Evolutionary conservation across 2,329 filamentous ascomycete genomes (phyloP).

Genomic region (Claviceps citrina): DNA sequence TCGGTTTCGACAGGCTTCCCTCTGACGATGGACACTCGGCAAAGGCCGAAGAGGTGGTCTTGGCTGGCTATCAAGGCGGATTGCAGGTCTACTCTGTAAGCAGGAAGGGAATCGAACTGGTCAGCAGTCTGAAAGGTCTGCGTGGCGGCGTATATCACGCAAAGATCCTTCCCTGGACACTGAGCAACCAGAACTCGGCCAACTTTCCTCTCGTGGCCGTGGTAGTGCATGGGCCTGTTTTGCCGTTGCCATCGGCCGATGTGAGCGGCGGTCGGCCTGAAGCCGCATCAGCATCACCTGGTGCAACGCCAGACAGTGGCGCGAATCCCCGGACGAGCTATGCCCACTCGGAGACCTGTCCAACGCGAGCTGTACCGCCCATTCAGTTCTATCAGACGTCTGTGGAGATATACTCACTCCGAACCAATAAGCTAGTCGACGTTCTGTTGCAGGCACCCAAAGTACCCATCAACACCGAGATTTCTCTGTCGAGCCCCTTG

Average conservation of each 20-base stretch:
- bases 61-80: slow-evolving; percentile 68
- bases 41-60: slow-evolving; percentile 46
- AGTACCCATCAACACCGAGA: slow-evolving; percentile 37
- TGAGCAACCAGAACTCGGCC: slow-evolving; percentile 34
- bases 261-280: slow-evolving; percentile 21
- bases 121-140: slow-evolving; percentile 59
- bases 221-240: slow-evolving; percentile 61
- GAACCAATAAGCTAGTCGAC: slow-evolving; percentile 53
- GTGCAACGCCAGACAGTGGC: slow-evolving; percentile 24
- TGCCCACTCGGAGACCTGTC: slow-evolving; percentile 21
- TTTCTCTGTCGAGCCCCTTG: slow-evolving; percentile 43
- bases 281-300: slow-evolving; percentile 21
- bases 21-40: slow-evolving; percentile 18
- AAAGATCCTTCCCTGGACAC: slow-evolving; percentile 62
- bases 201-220: slow-evolving; percentile 63
- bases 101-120: slow-evolving; percentile 53
- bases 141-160: slow-evolving; percentile 67
- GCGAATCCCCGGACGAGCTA: slow-evolving; percentile 26
- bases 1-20: slow-evolving; percentile 64
- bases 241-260: slow-evolving; percentile 27
- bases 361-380: slow-evolving; percentile 19
- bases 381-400: slow-evolving; percentile 66
- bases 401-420: slow-evolving; percentile 77
- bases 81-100: slow-evolving; percentile 61
- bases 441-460: slow-evolving; percentile 59